Conservation (phyloP, 352 stramenopile species). For the Detonula confervacea region DNA sequence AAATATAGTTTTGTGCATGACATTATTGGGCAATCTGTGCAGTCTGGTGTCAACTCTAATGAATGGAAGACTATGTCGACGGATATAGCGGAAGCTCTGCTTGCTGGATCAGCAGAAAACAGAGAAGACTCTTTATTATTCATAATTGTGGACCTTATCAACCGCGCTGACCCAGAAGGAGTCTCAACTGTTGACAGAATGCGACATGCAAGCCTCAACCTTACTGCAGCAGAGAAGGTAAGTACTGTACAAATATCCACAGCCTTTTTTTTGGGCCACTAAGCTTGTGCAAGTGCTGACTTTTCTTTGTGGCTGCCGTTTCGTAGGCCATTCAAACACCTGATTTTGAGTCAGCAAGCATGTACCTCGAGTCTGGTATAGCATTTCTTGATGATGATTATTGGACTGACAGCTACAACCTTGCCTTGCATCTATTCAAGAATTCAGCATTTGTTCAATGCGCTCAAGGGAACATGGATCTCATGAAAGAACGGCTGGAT, state of each 20-base stretch:
- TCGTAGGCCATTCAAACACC: slow-evolving; percentile 20
- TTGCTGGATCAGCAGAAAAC: slow-evolving; percentile 6
- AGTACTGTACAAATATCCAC: no score
- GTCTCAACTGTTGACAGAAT: not conserved
- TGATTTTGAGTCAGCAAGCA: slow-evolving; percentile 28
- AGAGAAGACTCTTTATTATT: slow-evolving; percentile 23
- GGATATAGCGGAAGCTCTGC: slow-evolving; percentile 9
- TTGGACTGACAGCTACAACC: slow-evolving; percentile 26
- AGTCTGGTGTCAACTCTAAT: not conserved
- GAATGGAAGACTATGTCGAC: slow-evolving; percentile 5
- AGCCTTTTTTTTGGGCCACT: not conserved
- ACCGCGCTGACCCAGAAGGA: slow-evolving; percentile 2
- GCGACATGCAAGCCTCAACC: slow-evolving; percentile 21
- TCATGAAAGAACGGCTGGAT: slow-evolving; percentile 17
- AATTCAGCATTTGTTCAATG: slow-evolving; percentile 16
- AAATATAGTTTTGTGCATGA: slow-evolving; percentile 42
- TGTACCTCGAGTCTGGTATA: slow-evolving; percentile 34
- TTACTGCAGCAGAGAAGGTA: slow-evolving; percentile 22
- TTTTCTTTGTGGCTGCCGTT: not conserved
- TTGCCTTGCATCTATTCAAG: slow-evolving; percentile 35
- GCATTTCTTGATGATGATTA: slow-evolving; percentile 22
- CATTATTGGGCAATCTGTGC: slow-evolving; percentile 24
- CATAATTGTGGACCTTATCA: slow-evolving; percentile 30
- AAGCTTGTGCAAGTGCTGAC: no score
- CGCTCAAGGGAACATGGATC: slow-evolving; percentile 11